phyloP scores from a whole-genome alignment of 441 rosid genomes.

The Arabidopsis hybrid region DNA sequence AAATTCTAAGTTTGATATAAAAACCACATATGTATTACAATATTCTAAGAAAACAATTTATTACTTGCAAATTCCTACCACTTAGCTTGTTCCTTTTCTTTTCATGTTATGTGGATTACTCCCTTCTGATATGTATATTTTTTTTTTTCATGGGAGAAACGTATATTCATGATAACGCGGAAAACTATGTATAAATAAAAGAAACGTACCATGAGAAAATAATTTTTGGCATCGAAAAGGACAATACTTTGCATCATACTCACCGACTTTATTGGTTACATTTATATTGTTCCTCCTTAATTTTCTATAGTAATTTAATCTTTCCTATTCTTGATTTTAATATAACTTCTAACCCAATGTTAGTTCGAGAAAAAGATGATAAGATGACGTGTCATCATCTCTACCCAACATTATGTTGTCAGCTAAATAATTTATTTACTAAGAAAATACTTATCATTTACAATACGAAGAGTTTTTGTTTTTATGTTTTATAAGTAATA shows the following conservation, averaged over 20 bases:
- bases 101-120: neutral
- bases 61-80: neutral
- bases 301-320: constrained; percentile 15
- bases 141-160: constrained; percentile 25
- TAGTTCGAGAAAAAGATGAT: constrained; percentile 33
- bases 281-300: constrained; percentile 11
- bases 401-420: neutral
- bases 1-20: neutral
- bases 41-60: neutral
- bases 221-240: constrained; percentile 41
- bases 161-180: constrained; percentile 36
- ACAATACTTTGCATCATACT: constrained; percentile 46
- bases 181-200: constrained; percentile 1
- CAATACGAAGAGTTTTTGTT: neutral
- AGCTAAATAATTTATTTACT: neutral
- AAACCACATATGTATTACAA: neutral
- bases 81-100: neutral
- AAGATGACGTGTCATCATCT: constrained; percentile 27
- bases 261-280: constrained; percentile 45
- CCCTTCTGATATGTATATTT: neutral
- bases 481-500: too few species aligned
- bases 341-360: constrained; percentile 5
- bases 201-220: neutral
- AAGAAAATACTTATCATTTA: constrained; percentile 3
- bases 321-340: neutral